phyloP scores from a whole-genome alignment of 2,329 filamentous ascomycete genomes.

The Aspergillus bombycis region DNA sequence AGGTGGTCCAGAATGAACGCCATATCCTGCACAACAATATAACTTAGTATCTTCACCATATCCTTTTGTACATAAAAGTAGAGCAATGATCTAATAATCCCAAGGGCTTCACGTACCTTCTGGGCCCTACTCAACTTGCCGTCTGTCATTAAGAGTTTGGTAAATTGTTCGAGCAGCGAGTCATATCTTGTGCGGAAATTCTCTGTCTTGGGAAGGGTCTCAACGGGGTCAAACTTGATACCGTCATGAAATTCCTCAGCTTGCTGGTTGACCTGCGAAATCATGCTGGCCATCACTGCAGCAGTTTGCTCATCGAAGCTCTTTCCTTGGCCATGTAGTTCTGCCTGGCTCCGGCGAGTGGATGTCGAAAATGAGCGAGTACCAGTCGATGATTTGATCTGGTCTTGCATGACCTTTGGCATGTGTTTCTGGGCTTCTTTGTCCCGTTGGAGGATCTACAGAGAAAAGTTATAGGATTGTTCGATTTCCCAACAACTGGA shows the following conservation, averaged over 20 bases:
- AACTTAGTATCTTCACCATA: background rate
- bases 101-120: constrained; percentile 58
- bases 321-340: constrained; percentile 26
- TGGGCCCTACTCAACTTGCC: constrained; percentile 92
- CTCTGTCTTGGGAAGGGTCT: constrained; percentile 63
- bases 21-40: constrained; percentile 68
- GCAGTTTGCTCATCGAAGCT: constrained; percentile 33
- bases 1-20: constrained; percentile 78
- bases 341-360: constrained; percentile 42
- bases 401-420: constrained; percentile 68
- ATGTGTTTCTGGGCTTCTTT: constrained; percentile 64
- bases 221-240: constrained; percentile 78
- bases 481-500: background rate
- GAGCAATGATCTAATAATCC: background rate
- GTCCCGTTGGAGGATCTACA: constrained; percentile 66
- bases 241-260: constrained; percentile 53
- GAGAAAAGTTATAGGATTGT: constrained; percentile 2
- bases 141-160: constrained; percentile 86
- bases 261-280: constrained; percentile 36
- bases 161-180: constrained; percentile 81
- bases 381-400: constrained; percentile 51
- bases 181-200: constrained; percentile 83
- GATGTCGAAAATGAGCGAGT: constrained; percentile 63
- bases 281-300: constrained; percentile 41
- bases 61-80: background rate